Base-by-base conservation (phyloP, 1,139 yeast genomes). In the Chernovozyma aurita region DNA sequence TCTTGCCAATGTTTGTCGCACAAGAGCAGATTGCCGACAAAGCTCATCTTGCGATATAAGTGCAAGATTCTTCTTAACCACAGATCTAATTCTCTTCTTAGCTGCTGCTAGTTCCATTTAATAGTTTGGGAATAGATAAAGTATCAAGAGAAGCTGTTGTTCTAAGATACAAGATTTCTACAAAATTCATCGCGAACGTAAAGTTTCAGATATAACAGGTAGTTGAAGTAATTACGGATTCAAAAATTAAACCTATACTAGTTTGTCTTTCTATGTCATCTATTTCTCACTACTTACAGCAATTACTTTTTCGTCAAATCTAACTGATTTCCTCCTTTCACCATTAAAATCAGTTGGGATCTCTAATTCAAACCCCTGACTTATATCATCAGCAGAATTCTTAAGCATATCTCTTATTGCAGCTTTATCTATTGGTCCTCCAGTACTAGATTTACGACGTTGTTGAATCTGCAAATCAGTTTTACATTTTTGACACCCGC, bases 291-390 rank as follows among this genome's bases (percentile, higher is more conserved):
- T 30, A 20, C 37, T 56, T 4, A 71, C 73, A 21, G 74, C 65
- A 25, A 68, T 57, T 3, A 80, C 85, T 43, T 73, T 72, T 44
- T 78, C 83, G 45, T 81, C 85, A 50, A 84, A 84, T 41, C 88
- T 65, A 3, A 84, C 92, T 5, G 87, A 80, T 48, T 83, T 81
- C 46, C 88, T 63, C 56, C 90, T 70, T 42, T 68, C 75, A 3
- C 70, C 65, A 13, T 52, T 52, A 17, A 43, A 46, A 14, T 58
- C 58, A 2, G 53, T 53, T 2, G 80, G 80, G 2, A 65, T 52
- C 9, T 59, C 67, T 29, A 78, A 52, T 30, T 77, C 83, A 37
- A 76, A 66, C 24, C 68, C 80, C 31, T 61, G 56, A 8, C 60
- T 66, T 18, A 63, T 40, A 12, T 55, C 55, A 18, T 63, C 58